Evolutionary conservation across 352 stramenopile species (phyloP).

Genomic region (Phytophthora megakarya): DNA sequence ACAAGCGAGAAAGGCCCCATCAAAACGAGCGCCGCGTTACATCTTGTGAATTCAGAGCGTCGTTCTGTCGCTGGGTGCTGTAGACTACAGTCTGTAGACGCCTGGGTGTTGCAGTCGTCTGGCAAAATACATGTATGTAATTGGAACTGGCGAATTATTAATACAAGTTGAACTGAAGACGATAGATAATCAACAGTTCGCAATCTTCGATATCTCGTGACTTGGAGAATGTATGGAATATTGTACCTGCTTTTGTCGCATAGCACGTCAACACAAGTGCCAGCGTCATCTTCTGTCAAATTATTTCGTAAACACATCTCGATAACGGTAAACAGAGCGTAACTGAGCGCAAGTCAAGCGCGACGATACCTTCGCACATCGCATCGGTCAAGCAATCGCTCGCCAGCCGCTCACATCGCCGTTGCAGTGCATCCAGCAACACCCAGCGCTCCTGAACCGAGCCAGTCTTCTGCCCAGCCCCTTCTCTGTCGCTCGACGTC

Average conservation of each 20-base stretch:
- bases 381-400: constrained; percentile 23
- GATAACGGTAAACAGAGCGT: too few species aligned
- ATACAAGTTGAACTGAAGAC: too few species aligned
- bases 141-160: too few species aligned
- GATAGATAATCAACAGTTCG: too few species aligned
- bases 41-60: constrained; percentile 9
- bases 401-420: constrained; percentile 6
- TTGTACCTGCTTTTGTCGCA: constrained; percentile 8
- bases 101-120: too few species aligned
- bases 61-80: neutral
- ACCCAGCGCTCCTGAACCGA: constrained; percentile 7
- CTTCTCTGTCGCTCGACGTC: constrained; percentile 38
- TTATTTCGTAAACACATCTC: constrained; percentile 26
- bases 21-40: constrained; percentile 3
- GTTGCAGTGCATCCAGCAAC: neutral
- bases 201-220: constrained; percentile 8
- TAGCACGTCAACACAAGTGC: constrained; percentile 6
- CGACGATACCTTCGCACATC: constrained; percentile 15
- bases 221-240: constrained; percentile 5
- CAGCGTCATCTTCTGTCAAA: constrained; percentile 24
- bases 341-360: constrained; percentile 30
- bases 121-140: too few species aligned
- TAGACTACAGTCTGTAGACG: neutral
- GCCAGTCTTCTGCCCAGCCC: constrained; percentile 23
- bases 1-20: constrained; percentile 9